Base-by-base conservation (phyloP, 2,329 filamentous ascomycete species). In the Exophiala aquamarina region DNA sequence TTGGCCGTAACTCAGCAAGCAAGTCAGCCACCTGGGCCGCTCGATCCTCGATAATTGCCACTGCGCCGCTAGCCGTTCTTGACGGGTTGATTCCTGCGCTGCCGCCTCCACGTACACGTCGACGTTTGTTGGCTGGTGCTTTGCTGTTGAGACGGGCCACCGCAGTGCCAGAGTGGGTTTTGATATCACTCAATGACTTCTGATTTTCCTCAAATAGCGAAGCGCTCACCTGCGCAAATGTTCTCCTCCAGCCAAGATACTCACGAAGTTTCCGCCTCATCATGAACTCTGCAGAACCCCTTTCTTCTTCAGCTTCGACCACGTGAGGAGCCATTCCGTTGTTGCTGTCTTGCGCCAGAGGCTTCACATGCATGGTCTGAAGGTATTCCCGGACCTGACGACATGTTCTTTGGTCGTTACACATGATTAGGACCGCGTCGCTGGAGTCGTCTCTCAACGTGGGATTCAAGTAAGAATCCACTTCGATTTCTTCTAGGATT, bases 351-450 rank as follows among this genome's bases (percentile, higher is more conserved):
- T 35, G 61, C 63, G 56, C 37, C 14, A 52, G 34, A 10, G 82
- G 76, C 44, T 79, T 82, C 20, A 91, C 78, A 62, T 94, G 82
- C 89, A 95, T 96, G 5, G 83, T 90, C 64, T 95, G 87, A 15
- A 98, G 72, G 63, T 92, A 97, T 64, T 97, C 92, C 55, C 89
- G 83, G 33, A 98, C 74, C 60, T 98, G 93, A 11, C 86, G 81
- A 62, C 89, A 95, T 7, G 89, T 95, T 46, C 84, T 82, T 47
- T 87, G 83, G 60, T 95, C 92, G 19, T 86, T 85, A 63, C 92
- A 97, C 93, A 98, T 97, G 64, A 98, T 89, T 26, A 98, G 72
- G 40, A 95, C 89, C 2, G 88, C 89, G n/a, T 88, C 87, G 62
- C 90, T 95, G 0, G 90, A 95, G 60, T 90, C 88, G 64, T 93